These are phyloP conservation scores for Fusarium sp. DNA, from an alignment of 2,329 filamentous ascomycete genomes.

Conservation along the genomic window DNA sequence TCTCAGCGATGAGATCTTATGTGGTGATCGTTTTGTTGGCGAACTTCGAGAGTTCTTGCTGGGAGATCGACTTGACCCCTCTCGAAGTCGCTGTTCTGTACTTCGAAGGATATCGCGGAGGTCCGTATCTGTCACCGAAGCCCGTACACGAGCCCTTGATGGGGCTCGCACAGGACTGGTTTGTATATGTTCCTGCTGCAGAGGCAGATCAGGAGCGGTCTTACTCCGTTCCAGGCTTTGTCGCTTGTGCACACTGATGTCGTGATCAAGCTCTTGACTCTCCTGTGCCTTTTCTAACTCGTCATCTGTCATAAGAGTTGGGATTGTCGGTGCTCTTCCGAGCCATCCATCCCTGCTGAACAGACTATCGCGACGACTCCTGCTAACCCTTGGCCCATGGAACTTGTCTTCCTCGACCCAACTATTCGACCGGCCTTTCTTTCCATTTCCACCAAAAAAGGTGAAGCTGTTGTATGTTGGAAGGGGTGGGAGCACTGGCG, in stretches of 20 bases:
- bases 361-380: conserved; percentile 48
- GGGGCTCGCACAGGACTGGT: conserved; percentile 30
- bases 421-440: conserved; percentile 48
- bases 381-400: conserved; percentile 61
- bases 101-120: conserved; percentile 65
- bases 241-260: conserved; percentile 37
- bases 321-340: conserved; percentile 55
- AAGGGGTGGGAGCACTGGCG: conserved; percentile 53
- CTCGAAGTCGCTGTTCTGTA: conserved; percentile 65
- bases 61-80: conserved; percentile 53
- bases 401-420: conserved; percentile 67
- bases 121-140: conserved; percentile 60
- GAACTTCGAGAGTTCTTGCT: conserved; percentile 49
- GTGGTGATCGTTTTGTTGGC: conserved; percentile 34
- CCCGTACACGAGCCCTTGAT: conserved; percentile 40
- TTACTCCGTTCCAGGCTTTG: conserved; percentile 35
- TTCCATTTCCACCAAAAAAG: conserved; percentile 50
- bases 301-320: conserved; percentile 48
- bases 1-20: conserved; percentile 36
- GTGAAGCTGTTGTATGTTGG: conserved; percentile 52
- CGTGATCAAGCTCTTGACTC: conserved; percentile 29
- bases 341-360: conserved; percentile 54
- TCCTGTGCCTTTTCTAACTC: conserved; percentile 44
- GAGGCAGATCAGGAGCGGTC: conserved; percentile 40
- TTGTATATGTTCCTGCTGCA: conserved; percentile 27